Evolutionary conservation across 345 rosid species (phyloP).

Genomic region (Melastoma malabathricum): DNA sequence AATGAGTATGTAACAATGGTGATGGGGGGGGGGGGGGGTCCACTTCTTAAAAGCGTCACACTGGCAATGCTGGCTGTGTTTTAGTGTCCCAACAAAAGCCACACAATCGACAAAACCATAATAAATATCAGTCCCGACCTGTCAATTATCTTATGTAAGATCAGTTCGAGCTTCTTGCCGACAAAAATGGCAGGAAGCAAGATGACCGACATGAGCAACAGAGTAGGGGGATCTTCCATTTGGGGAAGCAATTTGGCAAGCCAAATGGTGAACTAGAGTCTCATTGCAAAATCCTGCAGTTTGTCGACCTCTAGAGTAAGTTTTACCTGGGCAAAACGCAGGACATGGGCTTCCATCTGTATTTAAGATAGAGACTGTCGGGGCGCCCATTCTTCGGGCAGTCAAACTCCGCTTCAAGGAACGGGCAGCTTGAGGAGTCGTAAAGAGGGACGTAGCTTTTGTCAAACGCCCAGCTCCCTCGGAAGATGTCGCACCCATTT

Average conservation of each 20-base stretch:
- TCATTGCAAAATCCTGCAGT: no score
- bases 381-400: constrained; percentile 49
- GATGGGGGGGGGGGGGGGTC: no score
- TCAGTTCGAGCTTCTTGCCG: no score
- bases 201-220: neutral
- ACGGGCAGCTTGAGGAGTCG: constrained; percentile 26
- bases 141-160: no score
- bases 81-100: no score
- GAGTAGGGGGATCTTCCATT: constrained; percentile 1
- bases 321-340: constrained; percentile 36
- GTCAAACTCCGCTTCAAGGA: constrained; percentile 34
- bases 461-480: constrained; percentile 35
- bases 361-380: constrained; percentile 28
- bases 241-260: neutral
- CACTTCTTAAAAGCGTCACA: no score
- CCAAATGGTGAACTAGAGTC: no score
- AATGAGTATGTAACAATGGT: no score
- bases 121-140: neutral
- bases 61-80: no score
- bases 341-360: constrained; percentile 37
- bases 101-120: no score
- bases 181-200: no score
- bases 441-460: constrained; percentile 21
- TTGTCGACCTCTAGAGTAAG: no score
- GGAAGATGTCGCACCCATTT: constrained; percentile 20